These are phyloP conservation scores for Aegle marmelos DNA, from an alignment of 345 rosid species.

Conservation along the genomic window DNA sequence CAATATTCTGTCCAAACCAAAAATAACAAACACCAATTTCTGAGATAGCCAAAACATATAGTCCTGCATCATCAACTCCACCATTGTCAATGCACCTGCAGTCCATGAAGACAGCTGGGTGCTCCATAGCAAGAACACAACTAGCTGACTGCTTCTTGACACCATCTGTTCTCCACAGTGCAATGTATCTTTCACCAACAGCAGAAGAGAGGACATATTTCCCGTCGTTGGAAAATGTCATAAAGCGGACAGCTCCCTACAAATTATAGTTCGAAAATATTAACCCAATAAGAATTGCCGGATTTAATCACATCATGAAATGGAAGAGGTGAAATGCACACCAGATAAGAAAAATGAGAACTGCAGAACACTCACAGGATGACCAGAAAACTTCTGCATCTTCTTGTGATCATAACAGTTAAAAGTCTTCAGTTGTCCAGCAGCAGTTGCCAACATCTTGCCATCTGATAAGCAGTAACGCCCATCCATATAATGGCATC, in stretches of 20 bases:
- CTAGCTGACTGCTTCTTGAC: conserved; percentile 76
- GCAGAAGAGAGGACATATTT: conserved; percentile 79
- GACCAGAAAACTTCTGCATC: conserved; percentile 87
- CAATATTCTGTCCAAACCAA: conserved; percentile 71
- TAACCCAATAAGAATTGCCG: background rate
- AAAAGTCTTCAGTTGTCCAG: conserved; percentile 71
- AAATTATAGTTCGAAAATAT: conserved; percentile 13
- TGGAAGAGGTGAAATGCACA: background rate
- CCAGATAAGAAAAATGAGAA: background rate
- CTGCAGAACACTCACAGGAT: conserved; percentile 62
- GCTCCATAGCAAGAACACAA: conserved; percentile 92
- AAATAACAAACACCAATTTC: conserved; percentile 83
- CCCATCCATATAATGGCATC: conserved; percentile 16
- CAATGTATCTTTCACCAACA: conserved; percentile 73
- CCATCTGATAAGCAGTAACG: conserved; percentile 49
- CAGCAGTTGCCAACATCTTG: conserved; percentile 69
- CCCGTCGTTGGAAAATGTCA: conserved; percentile 79
- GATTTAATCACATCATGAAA: background rate
- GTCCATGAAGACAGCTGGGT: conserved; percentile 85
- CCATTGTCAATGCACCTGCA: conserved; percentile 42
- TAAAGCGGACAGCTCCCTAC: conserved; percentile 76
- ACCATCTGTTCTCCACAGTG: conserved; percentile 74
- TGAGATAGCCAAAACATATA: conserved; percentile 73
- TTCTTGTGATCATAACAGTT: conserved; percentile 70
- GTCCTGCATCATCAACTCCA: conserved; percentile 40